Percentiles rank a stretch among this genome's conserved stretches.
These are phyloP conservation scores for Aethionema arabicum DNA, from an alignment of 345 rosid species.

Conservation along the genomic window DNA sequence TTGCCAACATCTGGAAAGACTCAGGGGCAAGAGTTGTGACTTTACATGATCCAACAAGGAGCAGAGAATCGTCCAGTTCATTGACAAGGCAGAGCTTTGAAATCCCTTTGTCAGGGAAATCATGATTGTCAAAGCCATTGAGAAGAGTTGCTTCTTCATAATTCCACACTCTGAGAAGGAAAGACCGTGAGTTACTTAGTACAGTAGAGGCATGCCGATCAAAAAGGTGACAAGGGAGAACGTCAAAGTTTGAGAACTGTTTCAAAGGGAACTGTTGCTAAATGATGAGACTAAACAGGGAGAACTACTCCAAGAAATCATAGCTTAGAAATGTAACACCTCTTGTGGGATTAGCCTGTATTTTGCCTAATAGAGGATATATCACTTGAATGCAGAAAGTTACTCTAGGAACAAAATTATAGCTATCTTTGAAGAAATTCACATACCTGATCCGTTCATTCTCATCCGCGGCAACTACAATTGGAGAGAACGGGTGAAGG, in stretches of 20 bases:
- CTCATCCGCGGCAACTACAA: constrained; percentile 96
- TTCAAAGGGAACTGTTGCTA: constrained; percentile 22
- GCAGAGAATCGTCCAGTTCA: constrained; percentile 93
- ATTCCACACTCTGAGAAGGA: constrained; percentile 78
- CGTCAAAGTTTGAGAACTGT: constrained; percentile 3
- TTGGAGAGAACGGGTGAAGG: constrained; percentile 88
- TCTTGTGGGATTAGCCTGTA: constrained; percentile 8
- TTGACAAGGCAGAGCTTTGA: constrained; percentile 91
- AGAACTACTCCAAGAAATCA: constrained; percentile 2
- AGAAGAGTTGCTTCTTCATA: constrained; percentile 55
- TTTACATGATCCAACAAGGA: constrained; percentile 93
- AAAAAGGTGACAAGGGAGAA: constrained; percentile 20
- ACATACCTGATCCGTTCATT: constrained; percentile 83
- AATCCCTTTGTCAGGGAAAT: constrained; percentile 85
- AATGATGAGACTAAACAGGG: constrained; percentile 21
- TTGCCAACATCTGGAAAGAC: constrained; percentile 23
- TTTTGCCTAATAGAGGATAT: constrained; percentile 12
- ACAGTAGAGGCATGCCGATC: constrained; percentile 17
- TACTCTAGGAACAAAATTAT: constrained; percentile 24
- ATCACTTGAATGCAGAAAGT: constrained; percentile 2
- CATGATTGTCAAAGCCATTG: constrained; percentile 89
- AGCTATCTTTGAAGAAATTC: constrained; percentile 19
- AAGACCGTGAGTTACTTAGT: constrained; percentile 31
- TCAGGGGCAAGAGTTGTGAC: constrained; percentile 12
- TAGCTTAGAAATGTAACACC: constrained; percentile 19